Conservation (phyloP, 331 rosid genomes). For the Quercus lobata region DNA sequence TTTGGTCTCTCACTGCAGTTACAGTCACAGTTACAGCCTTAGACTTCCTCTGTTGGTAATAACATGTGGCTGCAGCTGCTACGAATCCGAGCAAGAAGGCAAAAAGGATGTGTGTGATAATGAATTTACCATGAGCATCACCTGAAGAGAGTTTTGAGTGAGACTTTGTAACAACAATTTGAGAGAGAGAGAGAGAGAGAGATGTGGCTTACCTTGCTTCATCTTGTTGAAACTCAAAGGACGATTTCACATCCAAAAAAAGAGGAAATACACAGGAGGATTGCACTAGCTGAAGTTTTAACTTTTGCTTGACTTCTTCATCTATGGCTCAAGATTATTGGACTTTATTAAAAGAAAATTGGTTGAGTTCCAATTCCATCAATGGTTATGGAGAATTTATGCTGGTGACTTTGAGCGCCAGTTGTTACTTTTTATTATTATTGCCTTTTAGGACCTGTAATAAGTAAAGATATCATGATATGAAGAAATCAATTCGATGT, state of each 20-base stretch:
- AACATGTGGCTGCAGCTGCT: constrained; percentile 14
- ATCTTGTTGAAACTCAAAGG: constrained; percentile 3
- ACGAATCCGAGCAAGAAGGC: constrained; percentile 36
- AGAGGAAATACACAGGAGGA: not conserved
- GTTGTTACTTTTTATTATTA: no score
- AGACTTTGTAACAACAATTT: not conserved
- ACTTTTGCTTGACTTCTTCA: not conserved
- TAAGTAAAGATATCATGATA: no score
- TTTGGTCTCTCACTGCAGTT: not conserved
- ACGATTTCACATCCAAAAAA: not conserved
- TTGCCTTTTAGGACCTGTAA: no score
- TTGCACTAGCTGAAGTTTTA: not conserved
- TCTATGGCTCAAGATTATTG: not conserved
- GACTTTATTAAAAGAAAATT: not conserved
- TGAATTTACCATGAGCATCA: constrained; percentile 25
- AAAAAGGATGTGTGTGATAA: constrained; percentile 18
- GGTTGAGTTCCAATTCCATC: not conserved
- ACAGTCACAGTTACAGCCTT: not conserved
- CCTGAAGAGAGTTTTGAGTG: constrained; percentile 13
- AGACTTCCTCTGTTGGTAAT: constrained; percentile 9
- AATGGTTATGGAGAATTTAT: no score
- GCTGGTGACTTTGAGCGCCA: no score
- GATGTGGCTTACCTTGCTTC: constrained; percentile 8
- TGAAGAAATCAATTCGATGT: no score
- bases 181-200: not conserved